These are phyloP conservation scores for Fusarium coicis DNA, from an alignment of 2,329 filamentous ascomycete species.

Conservation along the genomic window DNA sequence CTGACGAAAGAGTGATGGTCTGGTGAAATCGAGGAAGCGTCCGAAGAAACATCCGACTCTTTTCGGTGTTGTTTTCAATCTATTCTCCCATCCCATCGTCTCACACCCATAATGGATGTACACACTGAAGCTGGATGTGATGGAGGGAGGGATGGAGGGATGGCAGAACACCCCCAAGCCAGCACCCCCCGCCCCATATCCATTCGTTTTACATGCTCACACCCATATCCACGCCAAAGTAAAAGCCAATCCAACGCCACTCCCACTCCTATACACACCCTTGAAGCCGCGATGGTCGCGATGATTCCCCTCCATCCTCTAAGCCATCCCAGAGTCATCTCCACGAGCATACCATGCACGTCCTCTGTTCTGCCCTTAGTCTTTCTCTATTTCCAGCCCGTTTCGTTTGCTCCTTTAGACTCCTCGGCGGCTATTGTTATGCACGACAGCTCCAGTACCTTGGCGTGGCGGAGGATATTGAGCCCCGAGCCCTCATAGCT, in stretches of 20 bases:
- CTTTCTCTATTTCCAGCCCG: slow-evolving; percentile 34
- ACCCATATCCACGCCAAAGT: slow-evolving; percentile 5
- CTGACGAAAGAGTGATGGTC: neutral
- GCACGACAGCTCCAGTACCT: slow-evolving; percentile 44
- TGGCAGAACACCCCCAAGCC: neutral
- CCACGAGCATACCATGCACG: slow-evolving; percentile 40
- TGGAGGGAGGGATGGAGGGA: slow-evolving; percentile 5
- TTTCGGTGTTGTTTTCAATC: slow-evolving; percentile 37
- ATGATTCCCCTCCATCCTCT: slow-evolving; percentile 15
- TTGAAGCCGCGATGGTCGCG: slow-evolving; percentile 23
- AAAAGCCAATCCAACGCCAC: slow-evolving; percentile 12
- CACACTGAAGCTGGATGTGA: slow-evolving; percentile 5
- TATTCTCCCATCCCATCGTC: slow-evolving; percentile 13
- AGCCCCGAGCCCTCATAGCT: slow-evolving; percentile 9
- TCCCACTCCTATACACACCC: slow-evolving; percentile 23
- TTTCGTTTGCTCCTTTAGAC: slow-evolving; percentile 30
- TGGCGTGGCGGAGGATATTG: slow-evolving; percentile 17
- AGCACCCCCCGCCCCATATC: slow-evolving; percentile 3
- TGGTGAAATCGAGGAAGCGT: slow-evolving; percentile 11
- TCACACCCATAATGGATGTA: slow-evolving; percentile 20
- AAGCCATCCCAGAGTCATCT: slow-evolving; percentile 25
- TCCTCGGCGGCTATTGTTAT: slow-evolving; percentile 47
- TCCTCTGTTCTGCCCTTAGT: slow-evolving; percentile 24
- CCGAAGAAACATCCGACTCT: slow-evolving; percentile 12
- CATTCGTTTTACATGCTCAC: slow-evolving; percentile 5